Evolutionary conservation across 1,284 basidiomycete species (phyloP), one percentile per base, ranked within the genome.

Genomic region (Cryptococcus floricola): DNA sequence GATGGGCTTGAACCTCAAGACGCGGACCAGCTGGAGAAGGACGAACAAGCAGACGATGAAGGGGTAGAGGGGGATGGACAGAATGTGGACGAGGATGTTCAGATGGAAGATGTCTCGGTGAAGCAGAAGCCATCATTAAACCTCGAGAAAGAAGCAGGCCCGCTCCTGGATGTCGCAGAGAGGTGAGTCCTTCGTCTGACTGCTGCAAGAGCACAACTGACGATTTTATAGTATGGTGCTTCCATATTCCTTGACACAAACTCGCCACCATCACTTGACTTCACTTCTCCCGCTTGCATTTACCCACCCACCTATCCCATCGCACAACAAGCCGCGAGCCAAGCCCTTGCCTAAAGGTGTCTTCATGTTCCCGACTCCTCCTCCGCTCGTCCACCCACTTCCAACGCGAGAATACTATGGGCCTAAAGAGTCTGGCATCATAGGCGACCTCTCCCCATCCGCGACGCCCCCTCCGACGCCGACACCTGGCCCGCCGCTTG

Each of bases 221-320:
- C 46, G 41, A 44, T 34, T 39, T 50, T 37, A 48, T 31, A 75
- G 73, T 46, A 55, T 72, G 37, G 63, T 73, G 0, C 58, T 74
- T 3, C 66, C 64, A 9, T 70, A 71, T 50, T 71, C 74, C 12
- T 62, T 75, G 34, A 57, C 57, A 9, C 68, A 72, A 48, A 70
- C 68, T 5, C 64, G 74, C 2, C 64, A 69, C 31, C 66, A 66
- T 25, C 74, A 75, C 51, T 58, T 70, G 34, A 61, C 64, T 16
- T 62, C 69, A 23, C 68, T 75, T n/a, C 58, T 75, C 10, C 74
- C 74, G 2, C 69, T 66, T 45, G 63, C 71, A 27, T 75, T 75
- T 62, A 64, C 68, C 1, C 74, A 75, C 54, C 72, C 71, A 3
- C 63, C 68, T 5, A 65, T 74, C 3, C 69, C 73, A 7, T 69